Evolutionary conservation across 345 rosid species (phyloP).

Genomic region (Eucalyptus paniculata): DNA sequence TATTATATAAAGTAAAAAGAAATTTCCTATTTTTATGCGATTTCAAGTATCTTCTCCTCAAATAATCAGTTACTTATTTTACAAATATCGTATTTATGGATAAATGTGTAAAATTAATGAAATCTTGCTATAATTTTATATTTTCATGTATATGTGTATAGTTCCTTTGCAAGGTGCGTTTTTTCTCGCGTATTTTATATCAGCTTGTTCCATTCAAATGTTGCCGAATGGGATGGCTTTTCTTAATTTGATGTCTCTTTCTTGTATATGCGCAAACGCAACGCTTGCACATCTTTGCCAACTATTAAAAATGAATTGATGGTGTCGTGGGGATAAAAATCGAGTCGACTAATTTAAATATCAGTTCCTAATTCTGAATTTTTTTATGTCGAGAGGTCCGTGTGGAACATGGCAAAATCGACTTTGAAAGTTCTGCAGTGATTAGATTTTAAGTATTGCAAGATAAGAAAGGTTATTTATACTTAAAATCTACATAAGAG

Average conservation of each 20-base stretch:
- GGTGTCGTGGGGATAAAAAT: not conserved
- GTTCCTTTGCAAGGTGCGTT: not conserved
- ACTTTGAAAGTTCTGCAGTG: not conserved
- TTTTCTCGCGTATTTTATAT: not conserved
- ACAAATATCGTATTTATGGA: not conserved
- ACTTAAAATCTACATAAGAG: not conserved
- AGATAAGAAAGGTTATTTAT: not conserved
- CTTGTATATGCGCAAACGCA: not conserved
- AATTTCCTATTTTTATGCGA: not conserved
- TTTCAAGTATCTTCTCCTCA: not conserved
- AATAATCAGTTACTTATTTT: not conserved
- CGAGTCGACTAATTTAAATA: not conserved
- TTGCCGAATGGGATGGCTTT: not conserved
- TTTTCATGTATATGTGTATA: not conserved
- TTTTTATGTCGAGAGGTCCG: not conserved
- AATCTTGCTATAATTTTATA: not conserved
- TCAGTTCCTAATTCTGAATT: not conserved
- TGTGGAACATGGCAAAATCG: not conserved
- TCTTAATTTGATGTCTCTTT: not conserved
- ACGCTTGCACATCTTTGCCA: not conserved
- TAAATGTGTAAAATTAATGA: not conserved
- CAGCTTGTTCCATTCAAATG: not conserved
- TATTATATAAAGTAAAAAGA: not conserved
- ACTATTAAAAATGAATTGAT: not conserved
- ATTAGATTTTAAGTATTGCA: not conserved